Conservation (phyloP, 257 asterid species). For the Solanum tacnaense region DNA sequence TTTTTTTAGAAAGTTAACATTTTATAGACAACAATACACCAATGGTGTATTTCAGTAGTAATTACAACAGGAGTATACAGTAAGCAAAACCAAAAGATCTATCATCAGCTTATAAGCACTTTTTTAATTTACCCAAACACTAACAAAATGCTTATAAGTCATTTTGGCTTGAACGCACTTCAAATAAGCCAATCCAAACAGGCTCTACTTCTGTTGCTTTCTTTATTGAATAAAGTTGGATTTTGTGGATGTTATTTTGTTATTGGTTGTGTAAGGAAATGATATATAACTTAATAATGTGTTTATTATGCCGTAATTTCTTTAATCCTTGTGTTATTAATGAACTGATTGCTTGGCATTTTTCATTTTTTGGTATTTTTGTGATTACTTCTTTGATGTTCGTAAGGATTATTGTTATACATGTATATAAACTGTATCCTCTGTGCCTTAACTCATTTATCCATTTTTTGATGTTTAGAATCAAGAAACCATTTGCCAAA, state of each 20-base stretch:
- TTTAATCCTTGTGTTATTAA: not conserved
- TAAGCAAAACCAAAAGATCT: too few relatives aligned
- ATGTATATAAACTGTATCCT: not conserved
- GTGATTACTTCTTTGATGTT: not conserved
- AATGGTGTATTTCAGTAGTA: too few relatives aligned
- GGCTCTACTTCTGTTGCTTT: not conserved
- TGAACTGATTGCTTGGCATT: not conserved
- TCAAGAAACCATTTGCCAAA: slow-evolving; percentile 54
- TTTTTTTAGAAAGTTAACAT: too few relatives aligned
- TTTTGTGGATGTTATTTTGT: not conserved
- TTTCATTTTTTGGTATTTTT: not conserved
- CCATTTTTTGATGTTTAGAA: slow-evolving; percentile 40
- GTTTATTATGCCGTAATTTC: not conserved
- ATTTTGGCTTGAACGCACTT: not conserved
- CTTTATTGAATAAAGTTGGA: not conserved
- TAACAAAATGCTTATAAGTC: not conserved
- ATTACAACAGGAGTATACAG: too few relatives aligned
- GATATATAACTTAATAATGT: not conserved
- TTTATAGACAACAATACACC: too few relatives aligned
- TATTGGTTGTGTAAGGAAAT: not conserved
- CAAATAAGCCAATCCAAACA: not conserved
- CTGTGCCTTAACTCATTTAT: not conserved
- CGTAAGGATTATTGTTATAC: not conserved
- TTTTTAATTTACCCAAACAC: not conserved
- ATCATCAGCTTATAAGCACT: not conserved